Evolutionary conservation across 2,329 filamentous ascomycete genomes (phyloP).

Genomic region (Apiospora malaysiana): DNA sequence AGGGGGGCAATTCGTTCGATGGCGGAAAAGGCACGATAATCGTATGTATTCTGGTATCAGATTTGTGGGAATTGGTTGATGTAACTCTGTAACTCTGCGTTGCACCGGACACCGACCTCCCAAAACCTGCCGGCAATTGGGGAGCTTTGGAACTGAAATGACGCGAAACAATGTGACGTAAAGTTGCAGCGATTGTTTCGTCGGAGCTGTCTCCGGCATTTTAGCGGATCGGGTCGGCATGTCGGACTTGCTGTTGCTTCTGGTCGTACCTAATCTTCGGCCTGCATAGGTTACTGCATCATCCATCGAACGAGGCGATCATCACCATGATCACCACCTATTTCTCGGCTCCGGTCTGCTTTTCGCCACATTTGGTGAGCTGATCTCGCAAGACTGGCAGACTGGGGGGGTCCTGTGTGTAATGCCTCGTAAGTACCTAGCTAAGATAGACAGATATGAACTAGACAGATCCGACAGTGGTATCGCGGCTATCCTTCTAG

Average conservation of each 20-base stretch:
- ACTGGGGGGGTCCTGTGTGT: neutral
- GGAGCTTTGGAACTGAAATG: neutral
- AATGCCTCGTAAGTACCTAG: neutral
- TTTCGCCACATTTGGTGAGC: neutral
- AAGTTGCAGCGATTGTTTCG: neutral
- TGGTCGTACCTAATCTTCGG: too few relatives aligned
- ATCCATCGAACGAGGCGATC: neutral
- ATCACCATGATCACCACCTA: neutral
- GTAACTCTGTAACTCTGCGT: constrained; percentile 14
- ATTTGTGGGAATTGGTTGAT: constrained; percentile 10
- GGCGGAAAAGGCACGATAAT: constrained; percentile 4
- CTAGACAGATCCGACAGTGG: neutral
- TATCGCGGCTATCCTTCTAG: neutral
- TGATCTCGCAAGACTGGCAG: neutral
- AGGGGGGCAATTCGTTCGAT: constrained; percentile 5
- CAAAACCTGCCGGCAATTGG: constrained; percentile 10
- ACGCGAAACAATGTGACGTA: constrained; percentile 11
- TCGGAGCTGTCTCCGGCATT: constrained; percentile 4
- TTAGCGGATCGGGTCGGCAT: constrained; percentile 3
- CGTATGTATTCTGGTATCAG: constrained; percentile 17
- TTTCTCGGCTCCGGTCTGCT: neutral
- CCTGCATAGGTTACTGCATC: neutral
- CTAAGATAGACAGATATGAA: neutral
- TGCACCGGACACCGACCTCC: neutral
- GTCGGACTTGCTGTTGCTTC: neutral